Evolutionary conservation across 176 grass and related monocot species (phyloP).

Genomic region (Metroxylon sagu): DNA sequence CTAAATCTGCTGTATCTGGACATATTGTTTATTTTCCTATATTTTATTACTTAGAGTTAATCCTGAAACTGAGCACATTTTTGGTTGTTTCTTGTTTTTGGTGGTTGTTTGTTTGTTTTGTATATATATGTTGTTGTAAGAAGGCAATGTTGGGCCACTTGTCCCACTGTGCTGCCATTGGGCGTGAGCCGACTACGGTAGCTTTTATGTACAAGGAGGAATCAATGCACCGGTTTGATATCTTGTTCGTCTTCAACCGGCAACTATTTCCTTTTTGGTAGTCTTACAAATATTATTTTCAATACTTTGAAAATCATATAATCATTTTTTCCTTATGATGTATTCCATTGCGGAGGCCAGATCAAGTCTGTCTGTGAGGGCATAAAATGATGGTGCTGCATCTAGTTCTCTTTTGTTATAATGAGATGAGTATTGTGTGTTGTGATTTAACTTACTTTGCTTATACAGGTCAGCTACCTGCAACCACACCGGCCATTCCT

Average conservation of each 20-base stretch:
- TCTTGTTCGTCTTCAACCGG: conserved; percentile 52
- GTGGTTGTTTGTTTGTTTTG: conserved; percentile 73
- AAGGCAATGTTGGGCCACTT: conserved; percentile 74
- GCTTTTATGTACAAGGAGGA: conserved; percentile 74
- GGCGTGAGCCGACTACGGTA: conserved; percentile 68
- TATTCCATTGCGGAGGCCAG: conserved; percentile 17
- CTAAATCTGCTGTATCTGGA: not conserved
- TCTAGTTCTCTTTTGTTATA: conserved; percentile 15
- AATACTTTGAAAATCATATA: conserved; percentile 22
- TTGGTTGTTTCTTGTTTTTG: conserved; percentile 60
- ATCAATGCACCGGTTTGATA: conserved; percentile 74
- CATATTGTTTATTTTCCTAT: conserved; percentile 13
- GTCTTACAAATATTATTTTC: conserved; percentile 21
- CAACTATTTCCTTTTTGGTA: conserved; percentile 41
- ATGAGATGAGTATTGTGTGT: conserved; percentile 1
- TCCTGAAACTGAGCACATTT: conserved; percentile 51
- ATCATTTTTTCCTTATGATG: conserved; percentile 15
- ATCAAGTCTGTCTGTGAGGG: conserved; percentile 14
- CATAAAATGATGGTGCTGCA: conserved; percentile 24
- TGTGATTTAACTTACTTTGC: conserved; percentile 22
- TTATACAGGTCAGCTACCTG: conserved; percentile 59
- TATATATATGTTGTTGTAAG: conserved; percentile 76
- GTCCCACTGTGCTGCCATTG: conserved; percentile 75
- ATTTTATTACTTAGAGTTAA: conserved; percentile 27
- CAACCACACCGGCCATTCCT: conserved; percentile 36